Percentiles rank a stretch among this genome's conserved stretches.
Evolutionary conservation across 148 eudicot species (phyloP).

Genomic region (Oxyria digyna): DNA sequence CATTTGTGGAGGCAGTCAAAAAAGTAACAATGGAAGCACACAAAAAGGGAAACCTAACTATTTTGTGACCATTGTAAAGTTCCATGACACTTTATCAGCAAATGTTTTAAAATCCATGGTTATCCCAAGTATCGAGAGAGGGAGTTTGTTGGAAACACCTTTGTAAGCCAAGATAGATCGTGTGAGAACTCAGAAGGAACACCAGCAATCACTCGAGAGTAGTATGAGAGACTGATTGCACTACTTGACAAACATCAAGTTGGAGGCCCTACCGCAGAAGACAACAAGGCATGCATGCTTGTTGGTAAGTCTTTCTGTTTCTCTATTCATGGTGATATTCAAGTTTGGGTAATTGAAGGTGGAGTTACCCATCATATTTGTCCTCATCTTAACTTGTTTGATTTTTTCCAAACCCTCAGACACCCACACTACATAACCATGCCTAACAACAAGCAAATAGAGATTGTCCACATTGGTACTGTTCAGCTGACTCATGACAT

Average conservation of each 20-base stretch:
- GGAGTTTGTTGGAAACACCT: not conserved
- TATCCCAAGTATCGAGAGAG: not conserved
- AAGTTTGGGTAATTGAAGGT: not conserved
- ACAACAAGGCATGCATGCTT: not conserved
- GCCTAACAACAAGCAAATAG: not conserved
- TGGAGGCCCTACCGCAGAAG: not conserved
- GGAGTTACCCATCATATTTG: not conserved
- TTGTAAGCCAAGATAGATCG: not conserved
- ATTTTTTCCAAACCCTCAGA: not conserved
- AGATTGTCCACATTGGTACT: not conserved
- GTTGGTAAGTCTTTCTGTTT: not conserved
- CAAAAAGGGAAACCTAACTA: not conserved
- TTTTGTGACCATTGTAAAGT: not conserved
- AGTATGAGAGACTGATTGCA: not conserved
- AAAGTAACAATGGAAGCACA: not conserved
- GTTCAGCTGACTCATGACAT: not conserved
- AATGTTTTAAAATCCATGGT: too few relatives aligned
- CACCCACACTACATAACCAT: not conserved
- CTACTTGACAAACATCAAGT: not conserved
- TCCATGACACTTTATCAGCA: not conserved
- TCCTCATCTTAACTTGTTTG: not conserved
- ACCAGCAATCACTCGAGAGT: not conserved
- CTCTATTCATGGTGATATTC: not conserved
- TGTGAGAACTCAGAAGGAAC: not conserved
- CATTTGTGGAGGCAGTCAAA: too few relatives aligned